Conservation (phyloP, 129 eudicot genomes). For the Centrapalus pauciflorus region DNA sequence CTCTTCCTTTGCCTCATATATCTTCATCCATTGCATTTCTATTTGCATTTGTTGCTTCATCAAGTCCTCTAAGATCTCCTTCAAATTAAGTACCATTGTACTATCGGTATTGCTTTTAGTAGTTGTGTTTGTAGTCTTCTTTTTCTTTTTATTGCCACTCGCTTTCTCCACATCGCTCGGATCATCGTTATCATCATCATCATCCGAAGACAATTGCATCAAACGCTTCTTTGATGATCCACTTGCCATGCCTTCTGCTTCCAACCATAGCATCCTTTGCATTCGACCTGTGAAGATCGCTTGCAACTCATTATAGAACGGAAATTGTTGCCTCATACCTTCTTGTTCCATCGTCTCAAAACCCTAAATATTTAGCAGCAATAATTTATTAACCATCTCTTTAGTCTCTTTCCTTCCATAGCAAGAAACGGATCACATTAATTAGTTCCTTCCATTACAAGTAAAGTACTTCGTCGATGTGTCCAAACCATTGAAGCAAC, state of each 20-base stretch:
- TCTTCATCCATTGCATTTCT: slow-evolving; percentile 65
- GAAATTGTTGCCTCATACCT: slow-evolving; percentile 70
- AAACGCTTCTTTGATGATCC: slow-evolving; percentile 40
- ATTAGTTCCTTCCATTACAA: neutral
- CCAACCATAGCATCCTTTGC: slow-evolving; percentile 83
- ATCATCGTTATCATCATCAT: slow-evolving; percentile 64
- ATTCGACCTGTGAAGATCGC: slow-evolving; percentile 63
- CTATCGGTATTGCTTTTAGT: neutral
- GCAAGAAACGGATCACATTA: neutral
- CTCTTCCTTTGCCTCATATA: slow-evolving; percentile 66
- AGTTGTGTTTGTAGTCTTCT: slow-evolving; percentile 15
- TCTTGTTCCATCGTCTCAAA: slow-evolving; percentile 85
- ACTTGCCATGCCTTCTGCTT: slow-evolving; percentile 49
- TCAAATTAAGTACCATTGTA: slow-evolving; percentile 21
- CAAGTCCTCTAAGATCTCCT: slow-evolving; percentile 65
- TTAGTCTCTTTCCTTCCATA: neutral
- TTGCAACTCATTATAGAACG: slow-evolving; percentile 73
- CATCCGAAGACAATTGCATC: slow-evolving; percentile 55
- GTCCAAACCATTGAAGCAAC: neutral
- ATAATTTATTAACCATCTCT: neutral
- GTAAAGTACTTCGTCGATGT: neutral
- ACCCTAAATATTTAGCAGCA: slow-evolving; percentile 37
- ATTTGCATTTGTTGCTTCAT: slow-evolving; percentile 75
- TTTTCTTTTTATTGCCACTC: slow-evolving; percentile 36
- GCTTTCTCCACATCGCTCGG: slow-evolving; percentile 31